A percentile compares a stretch with the other conserved stretches of the same genome.
These are phyloP conservation scores for Termitomyces sp. DNA, from an alignment of 768 basidiomycete species.

Conservation along the genomic window DNA sequence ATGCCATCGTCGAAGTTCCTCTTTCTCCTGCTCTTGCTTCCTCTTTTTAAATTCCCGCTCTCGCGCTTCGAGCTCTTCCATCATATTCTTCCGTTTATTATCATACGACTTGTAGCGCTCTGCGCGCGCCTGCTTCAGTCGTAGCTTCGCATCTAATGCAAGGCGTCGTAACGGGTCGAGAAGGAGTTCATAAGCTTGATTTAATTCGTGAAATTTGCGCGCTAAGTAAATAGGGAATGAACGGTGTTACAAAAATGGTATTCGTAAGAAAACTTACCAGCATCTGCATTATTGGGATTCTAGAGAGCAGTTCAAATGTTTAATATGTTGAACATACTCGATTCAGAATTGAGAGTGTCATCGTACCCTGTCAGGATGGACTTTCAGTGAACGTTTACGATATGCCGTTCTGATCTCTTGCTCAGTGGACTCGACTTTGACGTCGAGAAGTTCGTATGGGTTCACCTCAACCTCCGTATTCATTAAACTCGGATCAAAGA, in stretches of 20 bases:
- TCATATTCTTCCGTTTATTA: constrained; percentile 64
- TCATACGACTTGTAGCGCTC: constrained; percentile 69
- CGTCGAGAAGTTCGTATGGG: constrained; percentile 66
- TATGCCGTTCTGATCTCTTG: constrained; percentile 78
- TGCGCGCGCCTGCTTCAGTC: constrained; percentile 59
- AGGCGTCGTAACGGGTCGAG: constrained; percentile 76
- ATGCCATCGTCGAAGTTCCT: constrained; percentile 45
- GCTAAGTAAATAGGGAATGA: constrained; percentile 29
- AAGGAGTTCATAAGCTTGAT: constrained; percentile 72
- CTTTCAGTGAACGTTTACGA: constrained; percentile 73
- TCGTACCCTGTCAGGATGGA: constrained; percentile 79
- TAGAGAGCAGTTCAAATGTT: constrained; percentile 19
- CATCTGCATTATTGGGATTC: constrained; percentile 79
- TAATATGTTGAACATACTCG: neutral
- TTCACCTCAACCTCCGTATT: constrained; percentile 53
- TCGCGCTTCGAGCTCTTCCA: constrained; percentile 74
- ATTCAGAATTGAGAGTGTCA: neutral
- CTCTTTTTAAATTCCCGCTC: constrained; percentile 76
- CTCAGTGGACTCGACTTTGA: constrained; percentile 63
- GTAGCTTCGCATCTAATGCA: constrained; percentile 76
- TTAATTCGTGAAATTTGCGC: constrained; percentile 80
- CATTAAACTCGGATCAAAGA: constrained; percentile 6
- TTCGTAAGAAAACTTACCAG: constrained; percentile 36
- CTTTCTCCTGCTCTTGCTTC: constrained; percentile 53
- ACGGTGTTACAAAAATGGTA: neutral